Evolutionary conservation across 257 asterid species (phyloP).

Genomic region (Apocynum venetum): DNA sequence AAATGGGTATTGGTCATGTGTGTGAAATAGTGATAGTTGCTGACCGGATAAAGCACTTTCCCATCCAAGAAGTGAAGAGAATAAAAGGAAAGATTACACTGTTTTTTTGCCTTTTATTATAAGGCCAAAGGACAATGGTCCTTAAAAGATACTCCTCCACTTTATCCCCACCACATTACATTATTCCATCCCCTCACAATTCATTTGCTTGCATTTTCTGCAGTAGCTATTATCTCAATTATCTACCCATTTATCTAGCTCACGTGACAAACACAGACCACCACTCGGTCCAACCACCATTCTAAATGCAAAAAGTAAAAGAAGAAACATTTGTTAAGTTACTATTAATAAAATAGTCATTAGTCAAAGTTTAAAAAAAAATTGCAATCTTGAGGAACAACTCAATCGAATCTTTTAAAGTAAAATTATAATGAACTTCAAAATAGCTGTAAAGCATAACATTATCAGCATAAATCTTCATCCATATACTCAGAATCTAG

Average conservation of each 20-base stretch:
- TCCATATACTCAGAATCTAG: neutral
- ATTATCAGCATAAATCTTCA: neutral
- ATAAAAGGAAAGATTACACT: constrained; percentile 22
- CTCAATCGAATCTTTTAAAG: neutral
- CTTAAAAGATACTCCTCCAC: constrained; percentile 30
- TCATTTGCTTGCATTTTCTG: constrained; percentile 19
- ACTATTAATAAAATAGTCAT: neutral
- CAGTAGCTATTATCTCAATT: constrained; percentile 17
- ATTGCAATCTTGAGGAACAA: neutral
- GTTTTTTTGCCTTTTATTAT: constrained; percentile 19
- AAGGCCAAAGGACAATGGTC: constrained; percentile 30
- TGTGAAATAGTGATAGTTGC: constrained; percentile 47
- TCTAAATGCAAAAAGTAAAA: constrained; percentile 11
- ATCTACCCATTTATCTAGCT: constrained; percentile 23
- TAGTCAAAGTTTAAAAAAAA: neutral
- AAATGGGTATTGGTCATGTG: constrained; percentile 39
- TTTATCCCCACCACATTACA: constrained; percentile 40
- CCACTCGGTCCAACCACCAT: constrained; percentile 18
- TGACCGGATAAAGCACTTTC: constrained; percentile 44
- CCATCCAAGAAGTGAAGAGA: constrained; percentile 20
- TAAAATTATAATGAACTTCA: neutral
- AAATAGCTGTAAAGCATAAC: constrained; percentile 10
- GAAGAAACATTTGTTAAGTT: constrained; percentile 4
- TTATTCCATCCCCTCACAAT: constrained; percentile 7
- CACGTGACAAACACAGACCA: constrained; percentile 23